phyloP scores from a whole-genome alignment of 2,329 filamentous ascomycete species.

The Botryotinia calthae region DNA sequence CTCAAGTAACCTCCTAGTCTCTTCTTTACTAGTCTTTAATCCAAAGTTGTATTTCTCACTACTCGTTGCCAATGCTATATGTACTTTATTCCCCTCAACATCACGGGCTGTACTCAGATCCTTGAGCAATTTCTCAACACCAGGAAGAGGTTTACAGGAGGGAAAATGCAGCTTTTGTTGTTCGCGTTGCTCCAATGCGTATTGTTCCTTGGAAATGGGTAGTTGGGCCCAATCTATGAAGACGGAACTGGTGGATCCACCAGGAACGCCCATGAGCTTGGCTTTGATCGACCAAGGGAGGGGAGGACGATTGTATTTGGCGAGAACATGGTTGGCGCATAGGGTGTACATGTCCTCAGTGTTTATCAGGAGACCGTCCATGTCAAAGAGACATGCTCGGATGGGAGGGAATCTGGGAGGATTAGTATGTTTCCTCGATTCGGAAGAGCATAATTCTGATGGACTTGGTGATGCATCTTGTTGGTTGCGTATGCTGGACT shows the following conservation, averaged over 20 bases:
- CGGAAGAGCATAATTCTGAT: too few species aligned
- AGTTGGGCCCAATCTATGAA: slow-evolving; percentile 83
- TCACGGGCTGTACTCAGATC: slow-evolving; percentile 45
- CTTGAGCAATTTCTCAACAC: slow-evolving; percentile 66
- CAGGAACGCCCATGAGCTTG: slow-evolving; percentile 53
- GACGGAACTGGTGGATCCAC: slow-evolving; percentile 50
- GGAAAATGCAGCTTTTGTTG: slow-evolving; percentile 75
- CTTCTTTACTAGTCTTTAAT: slow-evolving; percentile 30
- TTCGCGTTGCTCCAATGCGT: slow-evolving; percentile 54
- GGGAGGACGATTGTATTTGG: slow-evolving; percentile 66
- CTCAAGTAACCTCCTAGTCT: slow-evolving; percentile 48
- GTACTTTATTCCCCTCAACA: neutral
- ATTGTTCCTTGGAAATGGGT: slow-evolving; percentile 70
- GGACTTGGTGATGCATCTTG: neutral
- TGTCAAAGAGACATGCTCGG: slow-evolving; percentile 93
- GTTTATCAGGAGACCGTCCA: slow-evolving; percentile 97
- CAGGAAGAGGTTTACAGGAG: slow-evolving; percentile 71
- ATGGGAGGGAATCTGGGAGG: slow-evolving; percentile 68
- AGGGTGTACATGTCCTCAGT: slow-evolving; percentile 89
- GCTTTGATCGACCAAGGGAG: slow-evolving; percentile 97
- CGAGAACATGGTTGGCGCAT: slow-evolving; percentile 78
- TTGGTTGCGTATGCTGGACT: neutral
- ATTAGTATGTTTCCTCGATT: neutral
- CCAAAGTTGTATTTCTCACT: neutral
- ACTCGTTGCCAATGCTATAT: slow-evolving; percentile 2